Conservation (phyloP, 441 rosid genomes). For the Pelargonium fulgidum region DNA sequence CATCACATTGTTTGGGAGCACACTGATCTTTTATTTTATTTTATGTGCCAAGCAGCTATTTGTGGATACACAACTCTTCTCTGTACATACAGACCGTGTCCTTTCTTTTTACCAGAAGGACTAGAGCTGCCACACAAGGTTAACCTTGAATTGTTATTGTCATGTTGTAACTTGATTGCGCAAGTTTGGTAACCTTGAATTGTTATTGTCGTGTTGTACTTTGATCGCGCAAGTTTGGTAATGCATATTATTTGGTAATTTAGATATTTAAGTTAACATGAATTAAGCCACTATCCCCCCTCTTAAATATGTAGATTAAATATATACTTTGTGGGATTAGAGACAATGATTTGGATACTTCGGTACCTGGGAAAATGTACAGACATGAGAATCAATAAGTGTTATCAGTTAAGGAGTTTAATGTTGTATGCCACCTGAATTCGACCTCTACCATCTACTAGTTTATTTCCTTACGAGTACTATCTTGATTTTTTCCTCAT, state of each 20-base stretch:
- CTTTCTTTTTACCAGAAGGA: constrained; percentile 91
- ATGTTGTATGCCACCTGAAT: too few relatives aligned
- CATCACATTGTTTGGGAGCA: not conserved
- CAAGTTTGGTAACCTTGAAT: constrained; percentile 29
- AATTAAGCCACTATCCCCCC: not conserved
- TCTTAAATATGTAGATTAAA: too few relatives aligned
- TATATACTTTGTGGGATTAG: not conserved
- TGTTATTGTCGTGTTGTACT: constrained; percentile 13
- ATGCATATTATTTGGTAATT: constrained; percentile 13
- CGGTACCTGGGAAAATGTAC: too few relatives aligned
- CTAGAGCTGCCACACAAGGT: constrained; percentile 27
- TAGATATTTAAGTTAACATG: not conserved
- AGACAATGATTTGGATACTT: not conserved
- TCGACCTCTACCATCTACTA: too few relatives aligned
- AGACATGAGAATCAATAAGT: too few relatives aligned
- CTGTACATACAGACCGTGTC: constrained; percentile 87
- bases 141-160: constrained; percentile 11
- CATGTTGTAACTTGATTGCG: constrained; percentile 22
- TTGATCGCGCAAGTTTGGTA: constrained; percentile 27
- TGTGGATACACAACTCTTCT: constrained; percentile 94
- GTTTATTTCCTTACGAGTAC: too few relatives aligned
- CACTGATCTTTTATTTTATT: constrained; percentile 18
- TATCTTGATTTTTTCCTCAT: too few relatives aligned
- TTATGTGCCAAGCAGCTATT: constrained; percentile 49
- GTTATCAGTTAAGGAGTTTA: too few relatives aligned